Conservation (phyloP, 2,329 filamentous ascomycete species). For the Fusarium floridanum region DNA sequence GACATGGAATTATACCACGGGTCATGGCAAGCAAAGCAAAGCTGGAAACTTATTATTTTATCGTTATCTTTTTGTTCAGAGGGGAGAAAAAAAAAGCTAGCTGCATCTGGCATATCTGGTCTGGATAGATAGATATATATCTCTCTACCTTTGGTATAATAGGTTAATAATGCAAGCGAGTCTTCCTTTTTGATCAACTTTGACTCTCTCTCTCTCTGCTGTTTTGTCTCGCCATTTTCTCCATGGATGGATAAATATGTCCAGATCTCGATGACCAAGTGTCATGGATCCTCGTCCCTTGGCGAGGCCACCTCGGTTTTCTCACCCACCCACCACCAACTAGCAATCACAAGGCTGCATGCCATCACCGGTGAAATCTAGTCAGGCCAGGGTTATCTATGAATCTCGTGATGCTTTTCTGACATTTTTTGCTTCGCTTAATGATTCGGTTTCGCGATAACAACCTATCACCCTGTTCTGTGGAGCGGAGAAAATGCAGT, state of each 20-base stretch:
- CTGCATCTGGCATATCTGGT: background rate
- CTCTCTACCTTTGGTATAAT: background rate
- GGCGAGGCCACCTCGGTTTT: background rate
- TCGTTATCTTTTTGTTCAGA: background rate
- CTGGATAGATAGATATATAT: background rate
- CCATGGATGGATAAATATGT: background rate
- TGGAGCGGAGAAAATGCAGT: background rate
- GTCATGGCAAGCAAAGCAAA: background rate
- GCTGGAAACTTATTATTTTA: background rate
- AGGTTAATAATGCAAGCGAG: background rate
- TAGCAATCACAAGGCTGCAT: background rate
- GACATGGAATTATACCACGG: conserved; percentile 33
- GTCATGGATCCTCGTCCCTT: background rate
- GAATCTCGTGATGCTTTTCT: background rate
- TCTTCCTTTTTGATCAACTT: background rate
- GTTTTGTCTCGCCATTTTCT: background rate
- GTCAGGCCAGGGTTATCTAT: background rate
- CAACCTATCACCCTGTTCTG: background rate
- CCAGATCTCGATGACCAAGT: background rate
- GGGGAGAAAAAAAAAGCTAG: background rate
- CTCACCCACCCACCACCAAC: background rate
- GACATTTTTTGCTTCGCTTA: background rate
- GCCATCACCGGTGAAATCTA: background rate
- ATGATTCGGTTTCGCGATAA: background rate
- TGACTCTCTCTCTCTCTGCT: background rate